These are phyloP conservation scores for Pythium brachiatum DNA, from an alignment of 352 stramenopile genomes.

Conservation along the genomic window DNA sequence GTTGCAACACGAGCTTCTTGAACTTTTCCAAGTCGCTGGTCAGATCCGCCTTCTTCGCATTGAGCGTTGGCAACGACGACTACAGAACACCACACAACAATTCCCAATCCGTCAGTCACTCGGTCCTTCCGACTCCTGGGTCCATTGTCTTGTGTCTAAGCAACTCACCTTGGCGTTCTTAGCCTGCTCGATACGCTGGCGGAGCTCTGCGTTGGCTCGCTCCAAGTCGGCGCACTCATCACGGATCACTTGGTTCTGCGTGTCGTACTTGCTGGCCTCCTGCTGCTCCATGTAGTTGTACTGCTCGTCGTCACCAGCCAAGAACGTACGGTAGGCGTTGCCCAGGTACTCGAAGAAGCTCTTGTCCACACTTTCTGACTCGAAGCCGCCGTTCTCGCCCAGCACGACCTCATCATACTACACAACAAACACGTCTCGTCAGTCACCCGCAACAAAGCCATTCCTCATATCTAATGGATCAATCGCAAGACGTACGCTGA, in stretches of 20 bases:
- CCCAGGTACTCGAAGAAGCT: constrained; percentile 95
- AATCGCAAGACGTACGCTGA: constrained; percentile 59
- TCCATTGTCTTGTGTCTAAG: not conserved
- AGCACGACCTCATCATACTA: constrained; percentile 88
- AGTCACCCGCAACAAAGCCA: constrained; percentile 21
- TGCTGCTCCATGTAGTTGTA: constrained; percentile 86
- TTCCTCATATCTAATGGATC: constrained; percentile 1
- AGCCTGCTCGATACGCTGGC: constrained; percentile 58
- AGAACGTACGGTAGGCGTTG: constrained; percentile 91
- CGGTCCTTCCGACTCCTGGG: not conserved
- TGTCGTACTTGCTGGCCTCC: constrained; percentile 49
- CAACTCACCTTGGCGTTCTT: constrained; percentile 62
- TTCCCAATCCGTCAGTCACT: not conserved
- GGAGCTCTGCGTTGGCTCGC: constrained; percentile 53
- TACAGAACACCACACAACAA: not conserved
- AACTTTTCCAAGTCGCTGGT: constrained; percentile 92
- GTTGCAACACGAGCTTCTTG: constrained; percentile 77
- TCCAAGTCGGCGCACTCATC: constrained; percentile 55
- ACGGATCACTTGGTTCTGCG: constrained; percentile 48
- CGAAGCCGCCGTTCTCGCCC: constrained; percentile 52
- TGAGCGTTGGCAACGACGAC: constrained; percentile 70
- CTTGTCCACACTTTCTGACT: constrained; percentile 80
- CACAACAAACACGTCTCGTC: constrained; percentile 4
- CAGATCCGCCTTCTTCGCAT: constrained; percentile 86
- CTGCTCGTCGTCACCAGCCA: constrained; percentile 92